These are phyloP conservation scores for Coemansia sp. DNA, from an alignment of 192 early-diverging fungal species.

Conservation along the genomic window DNA sequence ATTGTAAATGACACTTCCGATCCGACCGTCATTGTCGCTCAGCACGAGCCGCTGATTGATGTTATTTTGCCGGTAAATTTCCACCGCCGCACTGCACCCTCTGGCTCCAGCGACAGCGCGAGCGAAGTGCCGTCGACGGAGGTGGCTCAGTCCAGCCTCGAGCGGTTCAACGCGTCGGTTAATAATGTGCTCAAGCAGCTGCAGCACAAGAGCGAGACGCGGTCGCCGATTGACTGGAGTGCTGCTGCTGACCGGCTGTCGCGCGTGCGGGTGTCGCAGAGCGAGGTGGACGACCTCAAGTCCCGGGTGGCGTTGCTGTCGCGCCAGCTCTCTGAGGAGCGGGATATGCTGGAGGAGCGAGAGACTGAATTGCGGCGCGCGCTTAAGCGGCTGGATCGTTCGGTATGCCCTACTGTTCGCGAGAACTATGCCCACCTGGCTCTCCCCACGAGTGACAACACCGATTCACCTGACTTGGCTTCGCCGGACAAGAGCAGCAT, in stretches of 20 bases:
- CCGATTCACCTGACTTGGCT: not conserved
- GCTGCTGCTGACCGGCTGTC: constrained; percentile 33
- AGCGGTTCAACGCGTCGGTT: constrained; percentile 39
- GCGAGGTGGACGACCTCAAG: constrained; percentile 39
- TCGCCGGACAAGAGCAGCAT: constrained; percentile 6
- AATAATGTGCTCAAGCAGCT: constrained; percentile 35
- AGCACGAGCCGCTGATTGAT: constrained; percentile 3
- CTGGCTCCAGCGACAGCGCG: not conserved
- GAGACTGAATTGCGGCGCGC: constrained; percentile 41
- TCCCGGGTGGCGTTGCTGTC: constrained; percentile 33
- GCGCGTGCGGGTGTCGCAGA: constrained; percentile 22
- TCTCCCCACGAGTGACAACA: not conserved
- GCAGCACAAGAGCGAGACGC: constrained; percentile 13
- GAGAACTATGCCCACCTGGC: not conserved
- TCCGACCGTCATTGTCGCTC: not conserved
- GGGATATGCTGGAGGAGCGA: constrained; percentile 35
- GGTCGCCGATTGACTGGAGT: constrained; percentile 28
- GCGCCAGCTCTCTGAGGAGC: constrained; percentile 40
- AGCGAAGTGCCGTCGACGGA: not conserved
- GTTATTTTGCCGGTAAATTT: not conserved
- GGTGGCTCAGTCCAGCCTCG: constrained; percentile 17
- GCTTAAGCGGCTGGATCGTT: constrained; percentile 53
- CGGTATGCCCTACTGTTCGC: constrained; percentile 43
- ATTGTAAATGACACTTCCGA: constrained; percentile 17
- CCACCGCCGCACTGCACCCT: not conserved